phyloP scores from a whole-genome alignment of 2,329 filamentous ascomycete species.

The Nemania abortiva region DNA sequence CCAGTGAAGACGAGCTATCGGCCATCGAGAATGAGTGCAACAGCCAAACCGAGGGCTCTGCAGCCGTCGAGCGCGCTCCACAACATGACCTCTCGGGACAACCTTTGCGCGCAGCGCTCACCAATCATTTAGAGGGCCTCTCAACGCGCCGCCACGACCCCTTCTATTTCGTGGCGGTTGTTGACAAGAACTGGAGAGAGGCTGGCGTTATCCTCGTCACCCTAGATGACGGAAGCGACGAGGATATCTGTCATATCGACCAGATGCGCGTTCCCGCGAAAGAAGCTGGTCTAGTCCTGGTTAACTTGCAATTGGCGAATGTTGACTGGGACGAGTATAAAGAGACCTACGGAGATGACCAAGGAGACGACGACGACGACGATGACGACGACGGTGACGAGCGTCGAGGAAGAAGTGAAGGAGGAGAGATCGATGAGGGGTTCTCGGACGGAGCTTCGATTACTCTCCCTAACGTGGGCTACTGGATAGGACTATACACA shows the following conservation, averaged over 20 bases:
- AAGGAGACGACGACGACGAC: background rate
- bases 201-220: constrained; percentile 15
- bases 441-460: background rate
- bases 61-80: background rate
- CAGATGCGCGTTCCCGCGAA: constrained; percentile 1
- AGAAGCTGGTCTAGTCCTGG: background rate
- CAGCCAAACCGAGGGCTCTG: no score
- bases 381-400: background rate
- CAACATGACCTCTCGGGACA: background rate
- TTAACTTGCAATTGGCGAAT: constrained; percentile 10
- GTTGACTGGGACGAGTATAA: constrained; percentile 8
- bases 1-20: no score
- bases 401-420: background rate
- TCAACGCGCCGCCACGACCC: background rate
- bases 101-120: background rate
- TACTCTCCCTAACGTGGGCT: background rate
- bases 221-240: constrained; percentile 6
- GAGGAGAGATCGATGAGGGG: background rate
- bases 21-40: no score
- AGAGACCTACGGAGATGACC: background rate
- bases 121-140: background rate
- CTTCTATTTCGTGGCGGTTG: constrained; percentile 16
- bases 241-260: background rate
- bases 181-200: constrained; percentile 12
- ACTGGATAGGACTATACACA: constrained; percentile 11